Conservation (phyloP, 139 green algal species). For the Yamagishiella unicocca region DNA sequence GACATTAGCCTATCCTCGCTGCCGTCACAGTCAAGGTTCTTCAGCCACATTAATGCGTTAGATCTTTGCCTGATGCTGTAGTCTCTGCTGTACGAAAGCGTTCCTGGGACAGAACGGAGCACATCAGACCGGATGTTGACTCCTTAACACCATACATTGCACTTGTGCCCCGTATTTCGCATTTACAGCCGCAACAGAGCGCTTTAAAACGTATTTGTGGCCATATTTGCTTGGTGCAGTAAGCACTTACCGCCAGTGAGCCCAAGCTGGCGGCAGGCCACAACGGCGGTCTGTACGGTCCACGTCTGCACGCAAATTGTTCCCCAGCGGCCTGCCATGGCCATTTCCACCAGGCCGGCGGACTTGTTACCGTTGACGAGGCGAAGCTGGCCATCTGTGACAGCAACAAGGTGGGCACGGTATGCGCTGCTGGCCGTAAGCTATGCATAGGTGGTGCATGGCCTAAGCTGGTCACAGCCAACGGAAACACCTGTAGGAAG, state of each 20-base stretch:
- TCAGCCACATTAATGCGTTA: neutral
- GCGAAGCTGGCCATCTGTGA: neutral
- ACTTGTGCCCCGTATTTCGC: too few relatives aligned
- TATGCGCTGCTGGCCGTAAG: too few relatives aligned
- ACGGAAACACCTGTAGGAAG: too few relatives aligned
- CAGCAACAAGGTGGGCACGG: too few relatives aligned
- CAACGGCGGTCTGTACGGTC: neutral
- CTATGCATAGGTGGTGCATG: too few relatives aligned
- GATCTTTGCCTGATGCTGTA: neutral
- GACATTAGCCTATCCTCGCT: neutral
- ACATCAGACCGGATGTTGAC: too few relatives aligned
- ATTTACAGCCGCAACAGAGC: too few relatives aligned
- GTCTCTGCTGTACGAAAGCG: neutral
- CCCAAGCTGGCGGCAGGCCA: constrained; percentile 21
- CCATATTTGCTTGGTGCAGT: too few relatives aligned
- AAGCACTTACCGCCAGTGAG: neutral
- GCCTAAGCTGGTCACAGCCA: too few relatives aligned
- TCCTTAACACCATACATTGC: too few relatives aligned
- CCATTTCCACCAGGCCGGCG: constrained; percentile 14
- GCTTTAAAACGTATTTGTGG: too few relatives aligned
- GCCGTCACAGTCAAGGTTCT: neutral
- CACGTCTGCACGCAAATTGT: neutral
- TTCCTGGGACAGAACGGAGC: too few relatives aligned
- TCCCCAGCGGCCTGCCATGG: constrained; percentile 14
- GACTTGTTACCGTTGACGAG: constrained; percentile 1